Evolutionary conservation across 2,329 filamentous ascomycete genomes (phyloP), one percentile per base, ranked within the genome.

Genomic region (Neocatenulostroma microsporum): DNA sequence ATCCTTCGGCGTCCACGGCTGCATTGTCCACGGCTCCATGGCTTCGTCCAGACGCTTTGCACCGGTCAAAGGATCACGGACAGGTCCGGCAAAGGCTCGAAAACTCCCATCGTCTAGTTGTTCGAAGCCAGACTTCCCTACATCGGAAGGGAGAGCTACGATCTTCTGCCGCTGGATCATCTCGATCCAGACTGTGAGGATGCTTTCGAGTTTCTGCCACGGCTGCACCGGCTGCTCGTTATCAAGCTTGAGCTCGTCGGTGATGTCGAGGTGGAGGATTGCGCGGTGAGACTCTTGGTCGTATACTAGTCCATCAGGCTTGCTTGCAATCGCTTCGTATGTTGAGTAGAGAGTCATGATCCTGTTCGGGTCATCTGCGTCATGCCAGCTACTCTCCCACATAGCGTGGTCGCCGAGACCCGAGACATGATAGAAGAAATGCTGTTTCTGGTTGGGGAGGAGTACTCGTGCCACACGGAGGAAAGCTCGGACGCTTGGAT

Each of bases 141-240:
- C 30, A 12, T 36, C 23, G n/a, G 31, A 21, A 18, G 21, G 29
- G 3, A 44, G n/a, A 5, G 40, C 37, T 11, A 39, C 29, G 8
- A 37, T 32, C 25, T 46, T 46, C 4, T 23, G 24, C 6, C 43
- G 28, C 21, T 31, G 34, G 11, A 46, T 43, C 41, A 44, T 41
- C 21, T 44, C 35, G 11, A 46, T 44, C 34, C 38, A 46, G 14
- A 46, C 40, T 4, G 44, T 34, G n/a, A 44, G 33, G 17, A 46
- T 36, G 15, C n/a, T 23, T 33, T 46, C 44, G 6, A 46, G 30
- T n/a, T 36, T 33, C n/a, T 28, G 34, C 40, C 40, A 43, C 5
- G 38, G 38, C 12, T 37, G n/a, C 4, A 8, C 24, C 10, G 19
- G 27, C 3, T 32, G 6, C n/a, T n/a, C n/a, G n/a, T n/a, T n/a